phyloP scores from a whole-genome alignment of 129 eudicot species.

The Artemisia annua region DNA sequence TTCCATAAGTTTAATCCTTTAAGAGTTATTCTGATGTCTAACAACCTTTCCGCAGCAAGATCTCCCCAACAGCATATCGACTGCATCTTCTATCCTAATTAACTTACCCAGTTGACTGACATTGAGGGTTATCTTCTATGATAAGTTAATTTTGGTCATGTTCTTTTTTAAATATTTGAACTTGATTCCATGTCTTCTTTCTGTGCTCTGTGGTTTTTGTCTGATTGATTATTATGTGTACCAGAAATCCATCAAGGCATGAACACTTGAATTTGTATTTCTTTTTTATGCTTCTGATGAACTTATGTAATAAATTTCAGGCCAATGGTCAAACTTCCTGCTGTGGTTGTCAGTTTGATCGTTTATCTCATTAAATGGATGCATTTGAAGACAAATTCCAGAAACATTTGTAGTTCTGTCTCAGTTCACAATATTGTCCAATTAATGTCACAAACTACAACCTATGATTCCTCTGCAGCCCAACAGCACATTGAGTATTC shows the following conservation, averaged over 20 bases:
- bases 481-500: conserved; percentile 66
- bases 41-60: conserved; percentile 11
- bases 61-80: not conserved
- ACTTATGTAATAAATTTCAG: conserved; percentile 39
- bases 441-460: conserved; percentile 60
- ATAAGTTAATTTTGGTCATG: not conserved
- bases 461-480: conserved; percentile 77
- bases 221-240: conserved; percentile 5
- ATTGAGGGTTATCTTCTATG: not conserved
- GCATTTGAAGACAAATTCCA: conserved; percentile 41
- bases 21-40: conserved; percentile 1
- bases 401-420: conserved; percentile 30
- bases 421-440: conserved; percentile 48
- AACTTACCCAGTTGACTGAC: conserved; percentile 18
- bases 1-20: conserved; percentile 1
- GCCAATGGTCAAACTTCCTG: conserved; percentile 69
- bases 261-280: not conserved
- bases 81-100: conserved; percentile 16
- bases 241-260: not conserved
- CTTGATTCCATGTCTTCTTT: not conserved
- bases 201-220: not conserved
- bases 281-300: conserved; percentile 15
- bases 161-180: not conserved
- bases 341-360: conserved; percentile 33
- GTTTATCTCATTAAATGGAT: conserved; percentile 50